phyloP scores from a whole-genome alignment of 192 early-diverging fungal species.

The Phycomyces blakesleeanus region DNA sequence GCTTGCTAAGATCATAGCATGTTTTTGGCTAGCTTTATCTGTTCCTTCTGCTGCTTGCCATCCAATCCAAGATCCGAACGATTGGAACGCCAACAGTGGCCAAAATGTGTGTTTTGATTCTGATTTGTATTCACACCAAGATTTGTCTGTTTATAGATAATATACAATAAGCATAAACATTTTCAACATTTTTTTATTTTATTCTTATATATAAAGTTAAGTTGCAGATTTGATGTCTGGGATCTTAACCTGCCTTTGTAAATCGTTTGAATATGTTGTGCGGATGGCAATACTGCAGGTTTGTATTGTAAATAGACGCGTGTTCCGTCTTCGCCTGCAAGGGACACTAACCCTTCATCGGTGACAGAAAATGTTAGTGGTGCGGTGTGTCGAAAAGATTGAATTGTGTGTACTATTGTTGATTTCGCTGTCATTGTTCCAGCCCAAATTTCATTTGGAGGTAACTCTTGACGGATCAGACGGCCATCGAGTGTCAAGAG shows the following conservation, averaged over 20 bases:
- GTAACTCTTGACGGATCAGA: neutral
- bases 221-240: no score
- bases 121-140: constrained; percentile 1
- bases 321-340: neutral
- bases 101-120: neutral
- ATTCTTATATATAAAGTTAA: no score
- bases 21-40: neutral
- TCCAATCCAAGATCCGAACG: neutral
- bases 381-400: neutral
- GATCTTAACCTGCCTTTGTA: no score
- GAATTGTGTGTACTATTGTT: neutral
- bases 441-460: neutral
- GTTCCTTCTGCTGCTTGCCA: neutral
- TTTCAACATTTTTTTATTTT: no score
- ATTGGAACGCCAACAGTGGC: neutral
- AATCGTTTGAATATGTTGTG: no score
- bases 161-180: neutral
- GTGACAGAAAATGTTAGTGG: neutral
- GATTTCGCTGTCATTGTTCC: neutral
- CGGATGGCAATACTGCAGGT: neutral
- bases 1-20: neutral
- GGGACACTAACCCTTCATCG: neutral
- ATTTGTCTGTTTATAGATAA: neutral
- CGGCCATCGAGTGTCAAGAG: neutral
- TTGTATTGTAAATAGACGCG: neutral